Evolutionary conservation across 305 asterid genomes (phyloP), one percentile per base, ranked within the genome.

Genomic region (Plantago coronopus): DNA sequence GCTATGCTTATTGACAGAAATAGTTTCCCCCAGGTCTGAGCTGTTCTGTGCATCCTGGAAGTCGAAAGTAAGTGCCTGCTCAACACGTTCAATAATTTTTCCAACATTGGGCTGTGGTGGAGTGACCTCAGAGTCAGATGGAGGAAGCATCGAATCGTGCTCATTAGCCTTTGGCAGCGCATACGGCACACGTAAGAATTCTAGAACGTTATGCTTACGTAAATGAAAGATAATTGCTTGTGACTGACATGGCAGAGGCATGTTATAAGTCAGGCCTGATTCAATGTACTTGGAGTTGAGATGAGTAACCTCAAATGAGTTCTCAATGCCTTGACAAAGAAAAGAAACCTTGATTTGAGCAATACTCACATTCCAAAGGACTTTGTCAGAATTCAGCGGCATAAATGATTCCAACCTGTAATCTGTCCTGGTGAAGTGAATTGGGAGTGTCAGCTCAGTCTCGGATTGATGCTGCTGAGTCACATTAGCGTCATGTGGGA

Each of bases 221-320:
- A 80, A 80, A 61, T 91, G 95, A 72, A 69, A 78, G 34, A 88
- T 80, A 60, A 46, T 86, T 19, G 88, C 93, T 74, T 85, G 78
- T 70, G 98, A 88, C 72, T 86, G 94, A 66, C 98, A 91, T 54
- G 85, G 79, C 50, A 91, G 72, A 66, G 98, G 98, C 95, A 91
- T 86, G 42, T 66, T 77, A 61, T 82, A 82, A 64, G 72, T 81
- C 48, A 76, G 78, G 72, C 73, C 84, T 60, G 74, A 72, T 48
- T 78, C 87, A 63, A 78, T 76, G 71, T 79, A 67, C 57, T 69
- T 75, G 43, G 74, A 57, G 71, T 78, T 75, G 63, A 67, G 48
- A 69, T 55, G 71, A 66, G 62, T 61, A 56, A 58, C 86, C 65
- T 45, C 80, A 56, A 68, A 57, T 46, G 93, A 66, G 71, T 73